Evolutionary conservation across 1,284 basidiomycete species (phyloP).

Genomic region (Cryptococcus depauperatus): DNA sequence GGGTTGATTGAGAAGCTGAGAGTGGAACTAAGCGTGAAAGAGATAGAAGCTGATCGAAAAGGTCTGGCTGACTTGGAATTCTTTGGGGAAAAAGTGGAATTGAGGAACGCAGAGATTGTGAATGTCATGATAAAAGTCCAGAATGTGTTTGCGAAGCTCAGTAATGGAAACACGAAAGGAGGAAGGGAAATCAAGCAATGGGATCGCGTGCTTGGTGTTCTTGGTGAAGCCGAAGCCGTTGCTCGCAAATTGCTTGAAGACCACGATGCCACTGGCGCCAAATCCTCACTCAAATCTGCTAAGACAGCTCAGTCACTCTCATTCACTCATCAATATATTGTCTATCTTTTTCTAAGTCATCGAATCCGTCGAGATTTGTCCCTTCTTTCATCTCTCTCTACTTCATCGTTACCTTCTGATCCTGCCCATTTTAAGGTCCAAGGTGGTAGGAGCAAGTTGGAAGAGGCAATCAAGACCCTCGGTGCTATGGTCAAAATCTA

Average conservation of each 20-base stretch:
- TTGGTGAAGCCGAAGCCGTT: slow-evolving; percentile 80
- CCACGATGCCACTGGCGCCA: slow-evolving; percentile 51
- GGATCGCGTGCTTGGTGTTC: slow-evolving; percentile 68
- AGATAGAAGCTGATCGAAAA: slow-evolving; percentile 49
- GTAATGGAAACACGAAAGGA: slow-evolving; percentile 24
- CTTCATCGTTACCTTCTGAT: slow-evolving; percentile 38
- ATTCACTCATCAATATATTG: slow-evolving; percentile 75
- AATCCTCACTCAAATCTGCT: slow-evolving; percentile 31
- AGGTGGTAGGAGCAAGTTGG: slow-evolving; percentile 42
- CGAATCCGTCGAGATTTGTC: slow-evolving; percentile 81
- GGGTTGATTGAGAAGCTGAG: slow-evolving; percentile 28
- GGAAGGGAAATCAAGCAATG: slow-evolving; percentile 52
- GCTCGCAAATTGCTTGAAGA: slow-evolving; percentile 68
- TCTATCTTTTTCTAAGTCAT: slow-evolving; percentile 73
- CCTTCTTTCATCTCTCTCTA: slow-evolving; percentile 59
- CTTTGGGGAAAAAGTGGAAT: slow-evolving; percentile 74
- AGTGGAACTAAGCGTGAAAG: slow-evolving; percentile 45
- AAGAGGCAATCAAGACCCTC: slow-evolving; percentile 53
- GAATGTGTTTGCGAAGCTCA: slow-evolving; percentile 55
- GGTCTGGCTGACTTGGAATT: slow-evolving; percentile 60
- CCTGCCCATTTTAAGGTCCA: slow-evolving; percentile 29
- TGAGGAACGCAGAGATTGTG: slow-evolving; percentile 85
- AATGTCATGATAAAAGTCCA: slow-evolving; percentile 77
- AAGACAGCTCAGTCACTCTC: slow-evolving; percentile 49
- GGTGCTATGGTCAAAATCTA: slow-evolving; percentile 80